These are phyloP conservation scores for Leishmania lainsoni DNA, from an alignment of 208 protist genomes.

Conservation along the genomic window DNA sequence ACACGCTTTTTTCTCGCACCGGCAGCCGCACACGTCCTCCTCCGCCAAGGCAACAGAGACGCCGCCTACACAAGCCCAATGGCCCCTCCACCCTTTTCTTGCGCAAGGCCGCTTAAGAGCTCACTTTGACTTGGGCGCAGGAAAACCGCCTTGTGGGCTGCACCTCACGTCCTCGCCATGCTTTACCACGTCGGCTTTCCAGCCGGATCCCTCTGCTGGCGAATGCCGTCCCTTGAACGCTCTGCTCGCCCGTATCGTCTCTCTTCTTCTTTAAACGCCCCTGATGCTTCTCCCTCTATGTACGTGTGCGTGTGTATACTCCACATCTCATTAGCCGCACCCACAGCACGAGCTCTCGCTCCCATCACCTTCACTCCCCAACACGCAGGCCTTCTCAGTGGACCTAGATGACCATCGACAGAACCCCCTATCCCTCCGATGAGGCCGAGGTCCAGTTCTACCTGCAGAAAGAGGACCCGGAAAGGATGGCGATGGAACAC, in stretches of 20 bases:
- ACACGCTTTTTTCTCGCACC: too few relatives aligned
- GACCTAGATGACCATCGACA: background rate
- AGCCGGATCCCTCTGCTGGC: background rate
- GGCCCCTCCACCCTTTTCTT: background rate
- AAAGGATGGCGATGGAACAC: background rate
- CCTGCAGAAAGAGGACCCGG: conserved; percentile 11
- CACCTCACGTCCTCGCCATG: background rate
- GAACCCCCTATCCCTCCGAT: background rate
- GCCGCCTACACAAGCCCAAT: background rate
- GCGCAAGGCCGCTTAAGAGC: too few relatives aligned
- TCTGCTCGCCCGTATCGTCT: background rate
- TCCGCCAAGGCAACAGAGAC: background rate
- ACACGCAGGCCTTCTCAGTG: background rate
- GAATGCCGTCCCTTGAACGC: background rate
- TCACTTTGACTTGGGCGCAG: background rate
- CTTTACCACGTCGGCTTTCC: background rate
- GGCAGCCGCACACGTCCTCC: background rate
- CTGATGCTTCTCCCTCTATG: background rate
- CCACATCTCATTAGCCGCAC: background rate
- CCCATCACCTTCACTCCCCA: background rate
- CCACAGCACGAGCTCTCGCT: too few relatives aligned
- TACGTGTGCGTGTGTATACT: background rate
- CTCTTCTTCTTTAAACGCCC: background rate
- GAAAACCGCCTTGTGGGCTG: background rate
- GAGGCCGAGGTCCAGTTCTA: conserved; percentile 11